Evolutionary conservation across 805 yeast species (phyloP).

Genomic region (Candida hispaniensis): DNA sequence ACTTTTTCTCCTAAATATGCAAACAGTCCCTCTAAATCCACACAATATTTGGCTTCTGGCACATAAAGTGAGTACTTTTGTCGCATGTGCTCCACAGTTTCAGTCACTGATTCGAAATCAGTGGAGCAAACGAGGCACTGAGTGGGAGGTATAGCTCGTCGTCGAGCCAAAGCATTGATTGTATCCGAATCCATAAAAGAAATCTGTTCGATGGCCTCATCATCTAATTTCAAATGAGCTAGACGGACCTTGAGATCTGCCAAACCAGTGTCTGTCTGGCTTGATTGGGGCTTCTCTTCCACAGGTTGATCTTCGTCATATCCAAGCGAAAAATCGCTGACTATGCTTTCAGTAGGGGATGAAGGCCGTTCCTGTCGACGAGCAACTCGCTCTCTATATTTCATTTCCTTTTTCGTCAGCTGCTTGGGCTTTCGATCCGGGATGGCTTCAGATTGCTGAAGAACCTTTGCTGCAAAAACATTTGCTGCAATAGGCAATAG

Average conservation of each 20-base stretch:
- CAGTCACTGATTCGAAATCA: constrained; percentile 43
- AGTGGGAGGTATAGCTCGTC: constrained; percentile 28
- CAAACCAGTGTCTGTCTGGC: constrained; percentile 4
- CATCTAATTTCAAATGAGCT: constrained; percentile 15
- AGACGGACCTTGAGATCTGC: constrained; percentile 8
- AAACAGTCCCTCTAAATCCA: constrained; percentile 62
- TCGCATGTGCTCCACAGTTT: constrained; percentile 66
- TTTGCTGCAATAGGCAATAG: constrained; percentile 63
- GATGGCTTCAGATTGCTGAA: constrained; percentile 27
- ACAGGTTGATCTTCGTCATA: too few species aligned
- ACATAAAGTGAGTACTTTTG: constrained; percentile 72
- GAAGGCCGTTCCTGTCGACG: constrained; percentile 16
- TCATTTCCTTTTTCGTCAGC: constrained; percentile 31
- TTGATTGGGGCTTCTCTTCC: constrained; percentile 18
- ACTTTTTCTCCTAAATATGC: constrained; percentile 67
- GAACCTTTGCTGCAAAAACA: constrained; percentile 59
- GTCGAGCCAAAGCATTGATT: constrained; percentile 19
- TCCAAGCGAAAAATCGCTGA: constrained; percentile 23
- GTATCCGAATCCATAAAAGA: constrained; percentile 21
- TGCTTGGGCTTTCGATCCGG: constrained; percentile 24
- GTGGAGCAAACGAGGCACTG: constrained; percentile 36
- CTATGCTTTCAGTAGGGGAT: constrained; percentile 18
- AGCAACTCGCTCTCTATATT: constrained; percentile 26
- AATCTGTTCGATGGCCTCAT: constrained; percentile 8
- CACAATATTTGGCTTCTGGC: constrained; percentile 67